Base-by-base conservation (phyloP, 805 yeast species). In the Ogataea saltuana region DNA sequence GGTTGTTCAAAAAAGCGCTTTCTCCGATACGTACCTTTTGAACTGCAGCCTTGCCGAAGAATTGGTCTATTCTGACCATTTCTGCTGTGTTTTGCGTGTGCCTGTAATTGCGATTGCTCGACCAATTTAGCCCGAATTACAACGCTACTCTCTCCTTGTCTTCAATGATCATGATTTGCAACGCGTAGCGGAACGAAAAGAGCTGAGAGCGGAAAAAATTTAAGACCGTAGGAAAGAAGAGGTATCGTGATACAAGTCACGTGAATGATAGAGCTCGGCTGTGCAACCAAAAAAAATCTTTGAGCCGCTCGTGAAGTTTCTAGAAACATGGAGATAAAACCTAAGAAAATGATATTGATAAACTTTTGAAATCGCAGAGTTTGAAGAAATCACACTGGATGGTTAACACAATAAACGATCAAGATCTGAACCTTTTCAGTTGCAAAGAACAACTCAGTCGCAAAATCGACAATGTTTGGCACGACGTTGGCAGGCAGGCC, bases 401-500 rank as follows among this genome's bases (percentile, higher is more conserved):
- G n/a, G n/a, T n/a, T n/a, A n/a, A n/a, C n/a, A n/a, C n/a, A n/a
- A n/a, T n/a, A n/a, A n/a, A n/a, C n/a, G n/a, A n/a, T n/a, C n/a
- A n/a, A n/a, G n/a, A n/a, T n/a, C n/a, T n/a, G n/a, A n/a, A n/a
- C n/a, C n/a, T n/a, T n/a, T n/a, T n/a, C 25, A 22, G 10, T 22
- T 22, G 7, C 10, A 10, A 22, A 22, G 9, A 27, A 11, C 30
- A 7, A 7, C 15, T 29, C 11, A 16, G 16, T 29, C 18, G 32
- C 11, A 15, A 10, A 31, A 12, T 11, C 15, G 9, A n/a, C 19
- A 7, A 63, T 63, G 68, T 63, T 63, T 60, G 68, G 64, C 1
- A 55, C 68, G 1, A 61, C 67, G 3, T 34, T 63, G 17, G 58
- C 65, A 1, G 65, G 65, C 7, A 54, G 61, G 38, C 65, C 66